phyloP scores from a whole-genome alignment of 768 basidiomycete species.

The Macrocybe gigantea region DNA sequence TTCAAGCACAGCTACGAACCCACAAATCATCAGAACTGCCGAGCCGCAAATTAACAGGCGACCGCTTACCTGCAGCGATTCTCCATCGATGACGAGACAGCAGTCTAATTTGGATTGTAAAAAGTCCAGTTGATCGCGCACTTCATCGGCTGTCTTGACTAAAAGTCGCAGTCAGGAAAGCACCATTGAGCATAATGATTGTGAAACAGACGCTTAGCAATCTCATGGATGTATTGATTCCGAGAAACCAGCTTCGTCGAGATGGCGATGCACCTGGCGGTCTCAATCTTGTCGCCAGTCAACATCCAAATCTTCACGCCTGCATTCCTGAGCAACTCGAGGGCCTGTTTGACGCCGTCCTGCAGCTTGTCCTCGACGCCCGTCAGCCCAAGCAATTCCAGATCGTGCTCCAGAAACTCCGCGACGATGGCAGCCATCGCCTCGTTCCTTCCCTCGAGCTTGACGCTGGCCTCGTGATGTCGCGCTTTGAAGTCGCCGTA shows the following conservation, averaged over 20 bases:
- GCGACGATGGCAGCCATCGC: slow-evolving; percentile 72
- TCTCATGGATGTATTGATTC: slow-evolving; percentile 96
- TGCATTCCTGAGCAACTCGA: slow-evolving; percentile 90
- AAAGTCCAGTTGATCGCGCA: slow-evolving; percentile 86
- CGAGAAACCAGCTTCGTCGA: slow-evolving; percentile 94
- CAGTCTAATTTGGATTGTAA: slow-evolving; percentile 93
- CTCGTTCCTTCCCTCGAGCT: slow-evolving; percentile 74
- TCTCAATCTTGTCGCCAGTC: slow-evolving; percentile 99
- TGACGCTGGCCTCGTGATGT: slow-evolving; percentile 76
- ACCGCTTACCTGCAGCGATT: slow-evolving; percentile 74
- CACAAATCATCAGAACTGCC: background rate
- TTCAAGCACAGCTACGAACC: slow-evolving; percentile 75
- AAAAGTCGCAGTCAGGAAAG: slow-evolving; percentile 1
- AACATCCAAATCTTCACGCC: slow-evolving; percentile 99
- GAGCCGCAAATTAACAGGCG: slow-evolving; percentile 5
- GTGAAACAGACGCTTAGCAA: slow-evolving; percentile 68
- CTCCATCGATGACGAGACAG: slow-evolving; percentile 97
- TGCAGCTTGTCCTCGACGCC: slow-evolving; percentile 99
- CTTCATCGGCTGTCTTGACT: slow-evolving; percentile 86
- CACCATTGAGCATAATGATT: background rate
- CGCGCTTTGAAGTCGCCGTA: slow-evolving; percentile 69
- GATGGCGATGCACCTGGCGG: slow-evolving; percentile 96
- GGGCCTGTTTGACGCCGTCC: slow-evolving; percentile 90
- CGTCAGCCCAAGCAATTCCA: slow-evolving; percentile 90
- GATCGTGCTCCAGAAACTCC: slow-evolving; percentile 76